Conservation (phyloP, 140 eudicot species). For the Cichorium intybus region DNA sequence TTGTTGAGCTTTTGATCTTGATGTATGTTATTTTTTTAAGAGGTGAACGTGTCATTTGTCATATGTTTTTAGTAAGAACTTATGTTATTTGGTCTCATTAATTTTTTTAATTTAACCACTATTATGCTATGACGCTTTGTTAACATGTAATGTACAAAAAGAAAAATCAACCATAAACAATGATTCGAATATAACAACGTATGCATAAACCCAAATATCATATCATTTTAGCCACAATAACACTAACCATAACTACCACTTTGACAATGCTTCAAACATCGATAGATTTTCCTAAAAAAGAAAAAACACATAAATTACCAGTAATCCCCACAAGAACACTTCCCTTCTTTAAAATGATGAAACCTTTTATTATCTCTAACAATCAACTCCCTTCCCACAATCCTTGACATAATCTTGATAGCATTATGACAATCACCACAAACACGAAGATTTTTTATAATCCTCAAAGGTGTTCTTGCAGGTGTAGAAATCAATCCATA, state of each 20-base stretch:
- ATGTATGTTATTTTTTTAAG: background rate
- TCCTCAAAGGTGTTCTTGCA: constrained; percentile 67
- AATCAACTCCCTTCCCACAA: constrained; percentile 86
- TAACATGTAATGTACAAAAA: background rate
- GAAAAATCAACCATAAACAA: background rate
- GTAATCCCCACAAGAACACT: constrained; percentile 88
- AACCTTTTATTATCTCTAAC: constrained; percentile 87
- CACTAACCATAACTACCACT: constrained; percentile 6
- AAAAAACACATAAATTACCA: constrained; percentile 37
- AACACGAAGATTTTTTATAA: constrained; percentile 64
- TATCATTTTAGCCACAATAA: constrained; percentile 3
- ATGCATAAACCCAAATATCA: constrained; percentile 4
- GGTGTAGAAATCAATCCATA: constrained; percentile 86
- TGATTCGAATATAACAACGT: constrained; percentile 1
- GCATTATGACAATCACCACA: constrained; percentile 95
- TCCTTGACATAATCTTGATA: constrained; percentile 88
- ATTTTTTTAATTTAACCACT: too few species aligned
- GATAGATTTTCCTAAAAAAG: background rate
- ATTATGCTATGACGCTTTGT: too few species aligned
- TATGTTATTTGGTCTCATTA: too few species aligned
- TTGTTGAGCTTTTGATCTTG: background rate
- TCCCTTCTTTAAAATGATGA: constrained; percentile 94
- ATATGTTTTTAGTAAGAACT: too few species aligned
- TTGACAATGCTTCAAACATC: constrained; percentile 10
- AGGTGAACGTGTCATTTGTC: background rate